phyloP scores from a whole-genome alignment of 2,329 filamentous ascomycete genomes.

The Albifimbria verrucaria region DNA sequence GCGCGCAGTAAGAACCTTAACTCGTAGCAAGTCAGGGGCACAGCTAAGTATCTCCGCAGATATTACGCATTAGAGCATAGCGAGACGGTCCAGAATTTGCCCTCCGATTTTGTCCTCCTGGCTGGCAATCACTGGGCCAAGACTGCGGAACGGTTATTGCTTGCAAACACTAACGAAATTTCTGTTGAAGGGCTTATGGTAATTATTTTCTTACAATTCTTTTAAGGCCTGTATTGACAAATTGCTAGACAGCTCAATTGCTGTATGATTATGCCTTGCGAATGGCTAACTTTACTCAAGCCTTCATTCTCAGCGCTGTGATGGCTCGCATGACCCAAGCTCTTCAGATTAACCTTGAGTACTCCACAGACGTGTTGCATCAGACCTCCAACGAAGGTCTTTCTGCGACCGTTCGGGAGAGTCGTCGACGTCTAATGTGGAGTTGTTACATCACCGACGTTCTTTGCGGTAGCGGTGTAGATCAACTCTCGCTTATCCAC shows the following conservation, averaged over 20 bases:
- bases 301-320: slow-evolving; percentile 14
- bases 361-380: slow-evolving; percentile 8
- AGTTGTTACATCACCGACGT: slow-evolving; percentile 15
- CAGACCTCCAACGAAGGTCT: not conserved
- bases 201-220: not conserved
- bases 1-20: slow-evolving; percentile 12
- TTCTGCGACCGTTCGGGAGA: slow-evolving; percentile 9
- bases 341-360: slow-evolving; percentile 15
- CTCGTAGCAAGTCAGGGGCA: not conserved
- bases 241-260: slow-evolving; percentile 11
- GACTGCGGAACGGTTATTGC: slow-evolving; percentile 9
- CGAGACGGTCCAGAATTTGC: slow-evolving; percentile 2
- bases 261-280: slow-evolving; percentile 15
- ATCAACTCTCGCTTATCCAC: slow-evolving; percentile 12
- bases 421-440: slow-evolving; percentile 15
- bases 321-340: slow-evolving; percentile 14
- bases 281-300: slow-evolving; percentile 15
- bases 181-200: slow-evolving; percentile 15
- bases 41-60: not conserved
- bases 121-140: slow-evolving; percentile 13
- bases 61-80: slow-evolving; percentile 13
- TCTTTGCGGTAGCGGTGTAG: slow-evolving; percentile 13
- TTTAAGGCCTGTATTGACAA: not conserved
- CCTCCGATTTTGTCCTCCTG: slow-evolving; percentile 3
- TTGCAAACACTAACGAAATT: slow-evolving; percentile 7